These are phyloP conservation scores for Colletotrichum destructivum DNA, from an alignment of 2,329 filamentous ascomycete genomes.

Conservation along the genomic window DNA sequence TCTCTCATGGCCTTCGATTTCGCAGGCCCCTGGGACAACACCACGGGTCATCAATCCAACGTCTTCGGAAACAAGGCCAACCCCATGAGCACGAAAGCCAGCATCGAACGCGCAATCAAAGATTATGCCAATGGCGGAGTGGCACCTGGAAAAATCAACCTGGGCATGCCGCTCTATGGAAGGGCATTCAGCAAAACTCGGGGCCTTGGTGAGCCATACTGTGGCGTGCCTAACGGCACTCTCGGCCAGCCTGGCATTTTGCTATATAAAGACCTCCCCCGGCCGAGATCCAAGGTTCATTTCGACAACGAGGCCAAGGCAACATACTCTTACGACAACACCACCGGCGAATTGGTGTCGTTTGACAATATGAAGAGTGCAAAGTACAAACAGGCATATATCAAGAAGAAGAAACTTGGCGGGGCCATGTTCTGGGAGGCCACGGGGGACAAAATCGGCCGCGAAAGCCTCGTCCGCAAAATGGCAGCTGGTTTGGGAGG, in stretches of 20 bases:
- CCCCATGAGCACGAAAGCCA: slow-evolving; percentile 75
- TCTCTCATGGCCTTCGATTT: slow-evolving; percentile 79
- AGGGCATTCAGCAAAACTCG: slow-evolving; percentile 59
- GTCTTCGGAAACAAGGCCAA: slow-evolving; percentile 69
- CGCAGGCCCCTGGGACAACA: slow-evolving; percentile 76
- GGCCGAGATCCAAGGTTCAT: slow-evolving; percentile 68
- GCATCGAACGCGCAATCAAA: slow-evolving; percentile 74
- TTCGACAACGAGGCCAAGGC: slow-evolving; percentile 74
- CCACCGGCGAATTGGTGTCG: slow-evolving; percentile 74
- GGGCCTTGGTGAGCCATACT: slow-evolving; percentile 77
- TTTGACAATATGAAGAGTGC: slow-evolving; percentile 78
- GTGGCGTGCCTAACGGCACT: slow-evolving; percentile 76
- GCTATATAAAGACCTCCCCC: slow-evolving; percentile 85
- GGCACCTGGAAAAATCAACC: slow-evolving; percentile 74
- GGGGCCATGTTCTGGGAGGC: slow-evolving; percentile 92
- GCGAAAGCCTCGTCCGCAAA: slow-evolving; percentile 49
- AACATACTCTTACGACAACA: slow-evolving; percentile 79
- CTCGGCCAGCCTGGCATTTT: slow-evolving; percentile 80
- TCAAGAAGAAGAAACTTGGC: slow-evolving; percentile 74
- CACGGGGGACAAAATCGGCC: slow-evolving; percentile 74
- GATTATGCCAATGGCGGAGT: slow-evolving; percentile 75
- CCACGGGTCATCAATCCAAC: slow-evolving; percentile 79
- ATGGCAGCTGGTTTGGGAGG: slow-evolving; percentile 26
- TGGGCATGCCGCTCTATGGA: slow-evolving; percentile 78
- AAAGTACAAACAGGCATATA: slow-evolving; percentile 75